Conservation (phyloP, 1,284 basidiomycete species). For the Cryptococcus floricola region DNA sequence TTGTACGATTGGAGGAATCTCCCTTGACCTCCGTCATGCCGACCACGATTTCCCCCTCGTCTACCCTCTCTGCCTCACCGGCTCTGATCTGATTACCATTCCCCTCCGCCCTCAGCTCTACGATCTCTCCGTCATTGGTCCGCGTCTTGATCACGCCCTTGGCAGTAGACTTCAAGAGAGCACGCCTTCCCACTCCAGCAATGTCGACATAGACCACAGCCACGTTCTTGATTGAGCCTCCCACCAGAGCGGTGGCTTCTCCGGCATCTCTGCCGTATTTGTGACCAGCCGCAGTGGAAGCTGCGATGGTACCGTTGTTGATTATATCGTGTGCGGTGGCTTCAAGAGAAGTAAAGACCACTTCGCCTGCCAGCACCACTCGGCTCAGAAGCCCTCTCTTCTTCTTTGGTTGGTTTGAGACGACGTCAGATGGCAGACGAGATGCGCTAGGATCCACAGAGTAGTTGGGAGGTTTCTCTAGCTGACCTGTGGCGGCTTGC, state of each 20-base stretch:
- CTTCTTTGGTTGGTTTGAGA: constrained; percentile 13
- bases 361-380: constrained; percentile 63
- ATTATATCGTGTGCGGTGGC: constrained; percentile 61
- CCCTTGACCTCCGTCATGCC: constrained; percentile 12
- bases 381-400: constrained; percentile 51
- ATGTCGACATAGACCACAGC: constrained; percentile 72
- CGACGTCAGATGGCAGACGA: constrained; percentile 7
- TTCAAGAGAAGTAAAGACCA: constrained; percentile 68
- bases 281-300: constrained; percentile 58
- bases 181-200: constrained; percentile 64
- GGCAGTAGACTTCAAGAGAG: constrained; percentile 57
- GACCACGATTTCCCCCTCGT: constrained; percentile 14
- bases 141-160: constrained; percentile 47
- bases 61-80: constrained; percentile 49
- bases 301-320: constrained; percentile 57
- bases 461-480: no score
- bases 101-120: constrained; percentile 35
- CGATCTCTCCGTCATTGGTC: constrained; percentile 36
- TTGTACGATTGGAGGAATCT: no score
- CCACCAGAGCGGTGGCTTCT: constrained; percentile 58
- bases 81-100: constrained; percentile 60
- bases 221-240: constrained; percentile 63
- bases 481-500: no score
- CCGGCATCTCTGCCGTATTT: constrained; percentile 65
- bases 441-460: constrained; percentile 1